Conservation (phyloP, 2,329 filamentous ascomycete genomes). For the Dactylellina haptotyla region DNA sequence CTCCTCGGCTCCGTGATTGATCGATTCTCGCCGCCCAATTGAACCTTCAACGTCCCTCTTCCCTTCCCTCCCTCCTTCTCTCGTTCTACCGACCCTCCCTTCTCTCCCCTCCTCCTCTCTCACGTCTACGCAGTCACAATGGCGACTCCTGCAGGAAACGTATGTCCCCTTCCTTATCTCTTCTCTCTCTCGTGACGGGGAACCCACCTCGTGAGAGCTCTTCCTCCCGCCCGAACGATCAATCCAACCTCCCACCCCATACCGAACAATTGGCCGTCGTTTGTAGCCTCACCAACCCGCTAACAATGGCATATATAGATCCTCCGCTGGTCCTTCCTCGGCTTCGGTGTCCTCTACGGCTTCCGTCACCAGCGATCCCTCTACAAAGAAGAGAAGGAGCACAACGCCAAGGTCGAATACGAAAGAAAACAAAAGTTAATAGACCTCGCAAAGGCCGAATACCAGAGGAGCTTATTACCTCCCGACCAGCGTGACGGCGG, state of each 20-base stretch:
- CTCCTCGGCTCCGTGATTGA: conserved; percentile 26
- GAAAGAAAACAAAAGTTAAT: conserved; percentile 92
- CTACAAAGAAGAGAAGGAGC: conserved; percentile 74
- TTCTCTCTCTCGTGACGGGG: not conserved
- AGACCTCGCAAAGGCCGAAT: conserved; percentile 90
- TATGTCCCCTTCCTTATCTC: conserved; percentile 19
- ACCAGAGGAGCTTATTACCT: conserved; percentile 77
- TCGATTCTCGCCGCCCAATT: conserved; percentile 4
- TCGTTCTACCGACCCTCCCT: not conserved
- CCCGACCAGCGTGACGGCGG: conserved; percentile 60
- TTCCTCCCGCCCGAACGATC: conserved; percentile 54
- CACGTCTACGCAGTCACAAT: conserved; percentile 14
- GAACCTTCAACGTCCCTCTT: not conserved
- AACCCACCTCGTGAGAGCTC: not conserved
- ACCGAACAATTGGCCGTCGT: conserved; percentile 5
- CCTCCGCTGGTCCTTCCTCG: conserved; percentile 94
- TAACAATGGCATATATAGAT: conserved; percentile 70
- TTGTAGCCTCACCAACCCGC: not conserved
- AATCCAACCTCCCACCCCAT: not conserved
- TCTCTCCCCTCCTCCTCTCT: no score
- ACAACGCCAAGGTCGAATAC: conserved; percentile 81
- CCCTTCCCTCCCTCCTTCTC: conserved; percentile 3
- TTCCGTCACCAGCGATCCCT: conserved; percentile 91
- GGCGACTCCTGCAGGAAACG: conserved; percentile 48
- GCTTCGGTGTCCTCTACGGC: conserved; percentile 91